phyloP scores from a whole-genome alignment of 2,329 filamentous ascomycete species.

The Colletotrichum graminicola region DNA sequence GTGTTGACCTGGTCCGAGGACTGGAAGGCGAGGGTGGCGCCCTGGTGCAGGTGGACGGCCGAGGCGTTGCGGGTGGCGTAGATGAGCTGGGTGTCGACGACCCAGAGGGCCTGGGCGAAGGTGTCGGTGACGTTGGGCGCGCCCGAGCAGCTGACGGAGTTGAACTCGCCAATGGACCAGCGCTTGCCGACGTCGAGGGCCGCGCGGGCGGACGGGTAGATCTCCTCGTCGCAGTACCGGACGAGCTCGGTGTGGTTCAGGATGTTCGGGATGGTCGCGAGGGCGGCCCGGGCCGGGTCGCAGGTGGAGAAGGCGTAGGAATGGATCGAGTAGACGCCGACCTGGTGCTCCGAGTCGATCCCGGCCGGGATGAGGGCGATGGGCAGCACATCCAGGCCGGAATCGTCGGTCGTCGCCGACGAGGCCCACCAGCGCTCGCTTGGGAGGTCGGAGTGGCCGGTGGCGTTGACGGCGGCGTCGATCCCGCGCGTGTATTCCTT shows the following conservation, averaged over 20 bases:
- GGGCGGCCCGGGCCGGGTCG: conserved; percentile 21
- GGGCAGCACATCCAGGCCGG: conserved; percentile 40
- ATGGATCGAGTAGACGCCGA: conserved; percentile 41
- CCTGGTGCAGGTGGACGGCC: conserved; percentile 51
- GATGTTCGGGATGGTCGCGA: conserved; percentile 33
- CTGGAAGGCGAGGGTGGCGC: conserved; percentile 42
- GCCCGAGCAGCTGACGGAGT: conserved; percentile 56
- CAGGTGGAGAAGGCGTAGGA: conserved; percentile 38
- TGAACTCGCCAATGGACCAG: conserved; percentile 54
- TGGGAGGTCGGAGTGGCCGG: not conserved
- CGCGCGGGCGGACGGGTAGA: conserved; percentile 32
- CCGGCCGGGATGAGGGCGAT: conserved; percentile 42
- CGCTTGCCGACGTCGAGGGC: conserved; percentile 31
- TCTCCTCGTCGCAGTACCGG: conserved; percentile 39
- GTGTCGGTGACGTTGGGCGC: conserved; percentile 55
- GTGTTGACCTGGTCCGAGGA: conserved; percentile 40
- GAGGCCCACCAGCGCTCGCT: conserved; percentile 43
- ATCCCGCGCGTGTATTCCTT: conserved; percentile 25
- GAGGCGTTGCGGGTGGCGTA: conserved; percentile 55
- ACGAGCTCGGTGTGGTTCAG: conserved; percentile 38
- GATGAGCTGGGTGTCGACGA: conserved; percentile 53
- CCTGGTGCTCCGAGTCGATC: conserved; percentile 40
- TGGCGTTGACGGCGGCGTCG: conserved; percentile 30
- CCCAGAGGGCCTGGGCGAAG: conserved; percentile 56
- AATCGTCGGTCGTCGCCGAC: conserved; percentile 42